Evolutionary conservation across 768 basidiomycete species (phyloP), one percentile per base, ranked within the genome.

Genomic region (Cystobasidium ongulense): DNA sequence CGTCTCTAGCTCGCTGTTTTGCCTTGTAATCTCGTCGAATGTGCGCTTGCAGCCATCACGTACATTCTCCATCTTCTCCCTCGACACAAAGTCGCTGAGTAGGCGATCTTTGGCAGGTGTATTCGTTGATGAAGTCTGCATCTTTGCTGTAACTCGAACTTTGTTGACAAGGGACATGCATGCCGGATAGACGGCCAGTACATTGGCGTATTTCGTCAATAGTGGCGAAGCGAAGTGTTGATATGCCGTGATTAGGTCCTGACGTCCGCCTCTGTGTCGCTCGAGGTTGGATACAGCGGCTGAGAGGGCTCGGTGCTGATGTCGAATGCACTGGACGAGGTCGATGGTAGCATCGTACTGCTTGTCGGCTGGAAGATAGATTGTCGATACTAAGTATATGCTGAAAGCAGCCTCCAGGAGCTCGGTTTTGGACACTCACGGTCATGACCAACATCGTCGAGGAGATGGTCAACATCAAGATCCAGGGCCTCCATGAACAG

Each of bases 11-110:
- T 38, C 43, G 8, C 67, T 65, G 4, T 73, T 39, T 1, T 74
- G 23, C n/a, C 61, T 35, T 29, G 25, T 57, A 23, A 79, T 46
- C 18, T 77, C 76, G 75, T 76, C 76, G 1, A 77, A 68, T 0
- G 76, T 74, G 36, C 76, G 76, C 0, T 74, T 74, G 41, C 79
- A 79, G 13, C 65, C 74, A 35, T 77, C 76, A 23, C 72, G 50
- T 23, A 79, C 79, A 0, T 74, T 76, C 8, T 77, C 61, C 76
- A 79, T 78, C 72, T 79, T 79, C 13, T 77, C 76, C 25, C 59
- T 61, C 13, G 61, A 66, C 17, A 79, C 78, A 39, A 77, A 79
- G 31, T 79, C 79, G 7, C 73, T 75, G 39, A 79, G 39, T 18
- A 62, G 59, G 21, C 77, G 52, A 62, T 79, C 76, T 72, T 76